Percentiles rank a stretch among this genome's conserved stretches.
These are phyloP conservation scores for Gossypium gossypioides DNA, from an alignment of 441 rosid species.

Conservation along the genomic window DNA sequence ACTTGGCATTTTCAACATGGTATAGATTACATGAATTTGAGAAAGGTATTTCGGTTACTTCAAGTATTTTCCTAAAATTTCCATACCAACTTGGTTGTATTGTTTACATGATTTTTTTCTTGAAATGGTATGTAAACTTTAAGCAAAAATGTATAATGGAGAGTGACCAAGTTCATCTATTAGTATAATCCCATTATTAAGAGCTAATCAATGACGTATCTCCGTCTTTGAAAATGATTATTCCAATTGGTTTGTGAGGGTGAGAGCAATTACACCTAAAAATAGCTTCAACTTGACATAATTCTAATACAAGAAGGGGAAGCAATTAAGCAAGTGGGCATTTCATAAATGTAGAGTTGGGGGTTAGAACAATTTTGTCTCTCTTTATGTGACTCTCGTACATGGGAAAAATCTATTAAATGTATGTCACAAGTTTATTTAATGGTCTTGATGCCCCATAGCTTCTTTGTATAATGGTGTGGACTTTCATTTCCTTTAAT, in stretches of 20 bases:
- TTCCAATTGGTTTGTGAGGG: not conserved
- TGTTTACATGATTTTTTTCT: not conserved
- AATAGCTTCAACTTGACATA: not conserved
- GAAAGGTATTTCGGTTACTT: not conserved
- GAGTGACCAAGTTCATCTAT: not conserved
- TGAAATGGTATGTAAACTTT: not conserved
- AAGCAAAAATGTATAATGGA: not conserved
- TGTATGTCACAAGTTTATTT: not conserved
- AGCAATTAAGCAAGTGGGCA: not conserved
- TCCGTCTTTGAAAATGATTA: not conserved
- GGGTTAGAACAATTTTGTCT: too few relatives aligned
- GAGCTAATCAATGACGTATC: not conserved
- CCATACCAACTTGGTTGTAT: not conserved
- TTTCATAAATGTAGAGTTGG: not conserved
- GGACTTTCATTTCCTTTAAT: not conserved
- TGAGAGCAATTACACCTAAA: not conserved
- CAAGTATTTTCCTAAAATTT: slow-evolving; percentile 5
- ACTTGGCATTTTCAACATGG: not conserved
- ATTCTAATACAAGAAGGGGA: not conserved
- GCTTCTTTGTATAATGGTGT: not conserved
- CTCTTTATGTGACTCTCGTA: too few relatives aligned
- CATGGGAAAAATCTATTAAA: not conserved
- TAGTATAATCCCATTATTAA: not conserved
- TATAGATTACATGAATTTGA: not conserved
- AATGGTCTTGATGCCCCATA: not conserved